Percentiles rank a stretch among this genome's conserved stretches.
These are phyloP conservation scores for Leishmania gerbilli DNA, from an alignment of 208 protist species.

Conservation along the genomic window DNA sequence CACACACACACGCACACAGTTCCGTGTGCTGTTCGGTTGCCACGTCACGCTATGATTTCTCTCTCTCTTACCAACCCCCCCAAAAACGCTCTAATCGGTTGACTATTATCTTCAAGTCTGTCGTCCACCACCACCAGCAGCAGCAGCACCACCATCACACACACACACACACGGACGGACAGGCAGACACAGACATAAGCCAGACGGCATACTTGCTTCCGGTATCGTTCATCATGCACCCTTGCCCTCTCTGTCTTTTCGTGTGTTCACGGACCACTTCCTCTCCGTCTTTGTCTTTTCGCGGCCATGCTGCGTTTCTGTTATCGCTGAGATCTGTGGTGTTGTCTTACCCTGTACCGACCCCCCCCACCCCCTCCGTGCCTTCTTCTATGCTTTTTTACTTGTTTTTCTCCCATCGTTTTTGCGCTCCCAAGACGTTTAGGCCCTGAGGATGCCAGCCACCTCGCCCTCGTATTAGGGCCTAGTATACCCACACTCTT, in stretches of 20 bases:
- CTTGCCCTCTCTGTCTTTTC: no score
- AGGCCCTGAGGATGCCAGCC: not conserved
- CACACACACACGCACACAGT: no score
- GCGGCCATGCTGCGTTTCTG: no score
- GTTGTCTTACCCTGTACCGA: not conserved
- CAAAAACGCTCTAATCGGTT: no score
- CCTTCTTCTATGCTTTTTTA: not conserved
- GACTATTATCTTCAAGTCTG: not conserved
- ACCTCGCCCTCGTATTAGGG: not conserved
- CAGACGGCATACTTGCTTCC: no score
- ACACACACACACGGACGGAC: not conserved
- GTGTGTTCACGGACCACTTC: no score
- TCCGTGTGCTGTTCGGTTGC: not conserved
- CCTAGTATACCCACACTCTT: not conserved
- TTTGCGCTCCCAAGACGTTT: not conserved
- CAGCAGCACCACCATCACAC: not conserved
- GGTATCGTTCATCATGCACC: no score
- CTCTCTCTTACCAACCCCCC: no score
- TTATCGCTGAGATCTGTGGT: no score
- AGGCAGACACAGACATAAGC: no score
- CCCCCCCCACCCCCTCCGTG: no score
- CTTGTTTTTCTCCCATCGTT: not conserved
- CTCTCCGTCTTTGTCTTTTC: no score
- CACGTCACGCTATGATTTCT: not conserved
- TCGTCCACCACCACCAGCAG: not conserved